Evolutionary conservation across 805 yeast genomes (phyloP).

Genomic region (Saccharomycopsis fodiens): DNA sequence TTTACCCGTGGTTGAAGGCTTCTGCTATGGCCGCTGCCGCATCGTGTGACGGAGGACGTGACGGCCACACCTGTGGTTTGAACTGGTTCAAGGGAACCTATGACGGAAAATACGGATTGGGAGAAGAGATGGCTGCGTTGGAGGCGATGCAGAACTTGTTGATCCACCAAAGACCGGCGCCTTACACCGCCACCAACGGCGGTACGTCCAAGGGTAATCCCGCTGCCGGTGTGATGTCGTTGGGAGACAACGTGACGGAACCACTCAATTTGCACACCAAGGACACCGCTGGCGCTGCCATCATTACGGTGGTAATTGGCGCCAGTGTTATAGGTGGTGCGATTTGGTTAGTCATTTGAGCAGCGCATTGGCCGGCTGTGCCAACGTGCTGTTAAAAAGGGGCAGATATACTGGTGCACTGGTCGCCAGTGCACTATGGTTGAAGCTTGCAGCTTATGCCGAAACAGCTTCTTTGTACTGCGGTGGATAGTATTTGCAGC

Average conservation of each 20-base stretch:
- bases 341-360: constrained; percentile 36
- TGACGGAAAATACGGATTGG: constrained; percentile 76
- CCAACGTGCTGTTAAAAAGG: no score
- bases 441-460: no score
- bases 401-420: no score
- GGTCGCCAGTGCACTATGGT: no score
- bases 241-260: constrained; percentile 29
- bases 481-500: no score
- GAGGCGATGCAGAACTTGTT: constrained; percentile 47
- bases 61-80: constrained; percentile 82
- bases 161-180: constrained; percentile 37
- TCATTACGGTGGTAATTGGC: constrained; percentile 53
- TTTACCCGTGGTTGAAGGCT: constrained; percentile 30
- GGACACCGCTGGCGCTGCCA: constrained; percentile 62
- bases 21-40: constrained; percentile 70
- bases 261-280: constrained; percentile 38
- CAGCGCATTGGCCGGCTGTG: no score
- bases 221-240: constrained; percentile 53
- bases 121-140: constrained; percentile 85
- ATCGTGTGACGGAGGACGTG: constrained; percentile 81
- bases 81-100: constrained; percentile 65
- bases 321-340: constrained; percentile 35
- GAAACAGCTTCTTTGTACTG: no score
- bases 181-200: constrained; percentile 56
- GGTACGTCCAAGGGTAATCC: constrained; percentile 65